These are phyloP conservation scores for Rhizophagus sp. DNA, from an alignment of 192 early-diverging fungal species.

Conservation along the genomic window DNA sequence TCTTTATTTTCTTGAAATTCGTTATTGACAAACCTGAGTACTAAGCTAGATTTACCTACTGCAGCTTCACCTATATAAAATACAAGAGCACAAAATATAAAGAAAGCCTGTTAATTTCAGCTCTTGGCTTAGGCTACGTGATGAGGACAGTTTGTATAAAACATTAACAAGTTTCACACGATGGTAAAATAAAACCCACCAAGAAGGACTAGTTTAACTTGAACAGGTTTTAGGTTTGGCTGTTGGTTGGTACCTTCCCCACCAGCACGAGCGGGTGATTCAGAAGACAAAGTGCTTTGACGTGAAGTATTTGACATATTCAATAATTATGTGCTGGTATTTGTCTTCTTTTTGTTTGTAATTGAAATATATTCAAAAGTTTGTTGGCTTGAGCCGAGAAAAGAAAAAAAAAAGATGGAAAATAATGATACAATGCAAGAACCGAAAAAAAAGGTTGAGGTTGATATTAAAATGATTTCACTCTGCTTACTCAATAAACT, in stretches of 20 bases:
- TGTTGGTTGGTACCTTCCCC: background rate
- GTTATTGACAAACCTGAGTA: constrained; percentile 91
- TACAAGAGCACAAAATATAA: background rate
- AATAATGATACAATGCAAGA: background rate
- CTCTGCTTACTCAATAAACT: no score
- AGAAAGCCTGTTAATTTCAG: background rate
- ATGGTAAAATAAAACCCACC: constrained; percentile 41
- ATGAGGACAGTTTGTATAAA: background rate
- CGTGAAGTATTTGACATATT: constrained; percentile 15
- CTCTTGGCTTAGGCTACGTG: background rate
- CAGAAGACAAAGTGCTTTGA: background rate
- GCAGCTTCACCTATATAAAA: constrained; percentile 79
- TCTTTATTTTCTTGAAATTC: constrained; percentile 97
- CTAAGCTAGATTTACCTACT: constrained; percentile 97
- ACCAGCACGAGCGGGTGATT: background rate
- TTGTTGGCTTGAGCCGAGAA: background rate
- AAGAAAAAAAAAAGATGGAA: background rate
- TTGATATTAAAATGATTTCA: no score
- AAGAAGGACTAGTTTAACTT: constrained; percentile 97
- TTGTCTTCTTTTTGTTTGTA: background rate
- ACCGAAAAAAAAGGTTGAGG: background rate
- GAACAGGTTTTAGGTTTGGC: constrained; percentile 69
- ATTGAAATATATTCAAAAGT: background rate
- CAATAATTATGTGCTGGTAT: background rate
- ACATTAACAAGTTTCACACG: background rate